Base-by-base conservation (phyloP, 2,329 filamentous ascomycete species). In the Chrysosporium queenslandicum region DNA sequence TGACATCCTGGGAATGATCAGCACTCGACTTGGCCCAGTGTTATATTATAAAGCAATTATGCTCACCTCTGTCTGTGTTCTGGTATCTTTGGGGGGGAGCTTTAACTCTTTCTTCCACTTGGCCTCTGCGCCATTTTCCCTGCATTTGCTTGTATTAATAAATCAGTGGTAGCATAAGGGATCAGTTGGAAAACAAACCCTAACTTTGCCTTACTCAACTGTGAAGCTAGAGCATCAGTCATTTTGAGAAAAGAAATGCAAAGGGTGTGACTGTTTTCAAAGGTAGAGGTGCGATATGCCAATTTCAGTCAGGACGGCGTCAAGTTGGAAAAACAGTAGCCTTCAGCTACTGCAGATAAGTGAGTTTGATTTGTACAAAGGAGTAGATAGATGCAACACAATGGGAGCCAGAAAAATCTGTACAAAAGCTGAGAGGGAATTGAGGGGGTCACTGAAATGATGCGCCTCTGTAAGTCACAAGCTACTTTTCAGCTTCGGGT, bases 1-100 rank as follows among this genome's bases (percentile, higher is more conserved):
- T 97, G 56, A 98, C 94, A 86, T 98, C 92, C 86, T 94, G 62
- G 46, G 57, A 41, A 30, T 32, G 21, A 53, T 53, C 62, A 57
- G 64, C 27, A 50, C 8, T 25, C 29, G 23, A 40, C 42, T 11
- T 21, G 9, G 34, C 34, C 1, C 12, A 14, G 30, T 14, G 1
- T 14, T 5, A 29, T 4, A 34, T 56, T 60, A 46, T 43, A 20
- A 53, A 43, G 11, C n/a, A 37, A 47, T 21, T 9, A 45, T 20
- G 20, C 66, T 42, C 60, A 74, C 72, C 67, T 76, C 74, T 52
- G 74, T 76, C 61, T 76, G 74, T 56, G 71, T 68, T 58, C 74
- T 68, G 52, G 64, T 66, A 62, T 76, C 74, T 63, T 75, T 76
- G 16, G 65, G 64, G 11, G 72, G 72, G 39, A 69, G 59, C 55